phyloP scores from a whole-genome alignment of 1,284 basidiomycete species.

The Cryptococcus amylolentus region DNA sequence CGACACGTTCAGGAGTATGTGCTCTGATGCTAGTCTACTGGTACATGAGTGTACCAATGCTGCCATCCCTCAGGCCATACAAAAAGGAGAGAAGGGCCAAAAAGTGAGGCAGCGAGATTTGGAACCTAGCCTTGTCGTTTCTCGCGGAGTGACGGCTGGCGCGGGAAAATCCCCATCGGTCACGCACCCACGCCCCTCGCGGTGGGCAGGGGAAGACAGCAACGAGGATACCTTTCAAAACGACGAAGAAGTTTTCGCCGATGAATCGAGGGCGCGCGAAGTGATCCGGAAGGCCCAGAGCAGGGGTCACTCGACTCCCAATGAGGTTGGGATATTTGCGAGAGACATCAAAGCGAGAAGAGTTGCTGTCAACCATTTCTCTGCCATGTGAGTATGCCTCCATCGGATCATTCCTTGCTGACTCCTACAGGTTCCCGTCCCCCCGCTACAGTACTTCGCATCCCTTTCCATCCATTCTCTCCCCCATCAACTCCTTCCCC shows the following conservation, averaged over 20 bases:
- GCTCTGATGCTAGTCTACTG: slow-evolving; percentile 39
- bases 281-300: slow-evolving; percentile 59
- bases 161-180: background rate
- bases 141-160: background rate
- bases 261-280: slow-evolving; percentile 44
- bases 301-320: slow-evolving; percentile 77
- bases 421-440: slow-evolving; percentile 24
- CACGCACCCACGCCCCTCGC: background rate
- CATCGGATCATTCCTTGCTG: background rate
- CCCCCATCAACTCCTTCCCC: slow-evolving; percentile 43
- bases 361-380: slow-evolving; percentile 79
- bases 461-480: slow-evolving; percentile 52
- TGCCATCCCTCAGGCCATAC: slow-evolving; percentile 58
- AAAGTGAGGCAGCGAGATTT: slow-evolving; percentile 32
- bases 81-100: slow-evolving; percentile 39
- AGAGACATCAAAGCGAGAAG: slow-evolving; percentile 60
- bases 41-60: slow-evolving; percentile 82
- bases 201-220: slow-evolving; percentile 4
- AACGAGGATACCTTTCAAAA: slow-evolving; percentile 8
- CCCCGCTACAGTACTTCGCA: slow-evolving; percentile 30
- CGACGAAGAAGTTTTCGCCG: slow-evolving; percentile 15
- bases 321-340: slow-evolving; percentile 78
- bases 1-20: slow-evolving; percentile 31
- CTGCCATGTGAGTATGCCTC: slow-evolving; percentile 58
- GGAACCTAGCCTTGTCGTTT: slow-evolving; percentile 39